Base-by-base conservation (phyloP, 768 basidiomycete species). In the Lactifluus subvellereus region DNA sequence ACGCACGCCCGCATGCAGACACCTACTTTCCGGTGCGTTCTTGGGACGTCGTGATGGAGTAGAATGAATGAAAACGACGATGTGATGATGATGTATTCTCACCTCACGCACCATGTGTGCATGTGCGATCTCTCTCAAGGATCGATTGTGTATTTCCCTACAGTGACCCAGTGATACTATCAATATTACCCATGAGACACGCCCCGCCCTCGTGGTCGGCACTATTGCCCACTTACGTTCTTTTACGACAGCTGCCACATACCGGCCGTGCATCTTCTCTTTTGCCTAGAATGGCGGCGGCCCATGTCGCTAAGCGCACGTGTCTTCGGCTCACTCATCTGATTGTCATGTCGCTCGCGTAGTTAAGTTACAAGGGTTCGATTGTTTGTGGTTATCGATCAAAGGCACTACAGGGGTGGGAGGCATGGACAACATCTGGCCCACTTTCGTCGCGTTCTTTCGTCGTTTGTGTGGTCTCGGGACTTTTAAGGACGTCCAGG, bases 201-300 rank as follows among this genome's bases (percentile, higher is more conserved):
- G 60, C 60, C 54, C 48, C 30, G 54, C 60, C 60, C 60, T 56
- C 60, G 56, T 61, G 60, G 54, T 55, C 47, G 54, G 54, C 48
- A 22, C 37, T 42, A 40, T 49, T 42, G 13, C 60, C 54, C 27
- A 37, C 54, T 61, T 56, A 61, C 60, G 54, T 61, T 38, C 54
- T 42, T 30, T 48, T 55, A 57, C 43, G 32, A 56, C 30, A 56
- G n/a, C 20, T 47, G 45, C 45, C 45, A 47, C 45, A 47, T 47
- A 47, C n/a, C 45, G n/a, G 45, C 1, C 13, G n/a, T 22, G 45
- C 40, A 40, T 14, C 40, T 47, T 10, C 45, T 20, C 45, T 22
- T 37, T 48, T 45, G 33, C 56, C 56, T 48, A 57, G 56, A 57
- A 57, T 57, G 45, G 56, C 14, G 54, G 40, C 53, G 37, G 37